These are phyloP conservation scores for Leishmania aethiopica DNA, from an alignment of 208 protist genomes.

Conservation along the genomic window DNA sequence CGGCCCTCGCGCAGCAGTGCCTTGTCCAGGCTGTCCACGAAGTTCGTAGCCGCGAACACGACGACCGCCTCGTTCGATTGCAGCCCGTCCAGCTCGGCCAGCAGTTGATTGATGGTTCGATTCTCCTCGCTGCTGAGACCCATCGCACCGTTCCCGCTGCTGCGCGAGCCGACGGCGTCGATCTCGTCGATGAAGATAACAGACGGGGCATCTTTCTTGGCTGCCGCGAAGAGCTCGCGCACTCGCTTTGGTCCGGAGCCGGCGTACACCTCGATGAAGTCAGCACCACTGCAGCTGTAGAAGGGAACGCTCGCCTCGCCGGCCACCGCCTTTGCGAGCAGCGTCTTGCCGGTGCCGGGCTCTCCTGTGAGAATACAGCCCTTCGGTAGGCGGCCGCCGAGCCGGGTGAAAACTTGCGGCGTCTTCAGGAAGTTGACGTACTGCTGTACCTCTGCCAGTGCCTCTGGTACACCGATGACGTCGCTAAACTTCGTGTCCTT, in stretches of 20 bases:
- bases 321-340: constrained; percentile 92
- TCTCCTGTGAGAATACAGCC: constrained; percentile 96
- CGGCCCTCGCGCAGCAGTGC: constrained; percentile 96
- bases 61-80: constrained; percentile 89
- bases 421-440: constrained; percentile 96
- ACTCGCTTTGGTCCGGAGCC: constrained; percentile 96
- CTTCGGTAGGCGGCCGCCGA: constrained; percentile 96
- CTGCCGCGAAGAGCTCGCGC: constrained; percentile 93
- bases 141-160: constrained; percentile 68
- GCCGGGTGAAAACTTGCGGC: constrained; percentile 91
- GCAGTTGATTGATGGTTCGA: constrained; percentile 96
- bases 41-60: constrained; percentile 98
- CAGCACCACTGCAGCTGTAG: constrained; percentile 93
- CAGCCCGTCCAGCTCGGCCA: constrained; percentile 96
- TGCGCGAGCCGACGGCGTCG: constrained; percentile 94
- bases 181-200: constrained; percentile 99
- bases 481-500: constrained; percentile 85
- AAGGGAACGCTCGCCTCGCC: constrained; percentile 95
- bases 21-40: constrained; percentile 93
- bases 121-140: constrained; percentile 87
- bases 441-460: constrained; percentile 95
- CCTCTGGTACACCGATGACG: constrained; percentile 93
- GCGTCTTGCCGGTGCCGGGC: constrained; percentile 97
- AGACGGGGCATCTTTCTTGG: constrained; percentile 91
- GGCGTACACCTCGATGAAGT: constrained; percentile 98